These are phyloP conservation scores for Pseudogymnoascus pannorum DNA, from an alignment of 2,329 filamentous ascomycete species.

Conservation along the genomic window DNA sequence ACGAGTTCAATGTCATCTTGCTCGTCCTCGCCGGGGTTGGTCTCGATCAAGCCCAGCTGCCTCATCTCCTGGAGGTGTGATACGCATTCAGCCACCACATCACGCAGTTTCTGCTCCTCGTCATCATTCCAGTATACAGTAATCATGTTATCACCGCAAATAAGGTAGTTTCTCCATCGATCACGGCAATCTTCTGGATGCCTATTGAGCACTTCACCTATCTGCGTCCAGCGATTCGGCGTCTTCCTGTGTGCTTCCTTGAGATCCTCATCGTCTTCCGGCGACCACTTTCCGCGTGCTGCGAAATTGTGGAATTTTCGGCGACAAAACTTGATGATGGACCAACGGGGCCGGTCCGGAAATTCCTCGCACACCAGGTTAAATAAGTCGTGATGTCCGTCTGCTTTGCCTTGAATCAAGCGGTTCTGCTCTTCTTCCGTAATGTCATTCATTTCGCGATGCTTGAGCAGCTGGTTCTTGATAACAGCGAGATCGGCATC, in stretches of 20 bases:
- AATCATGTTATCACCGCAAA: slow-evolving; percentile 45
- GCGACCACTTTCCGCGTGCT: slow-evolving; percentile 51
- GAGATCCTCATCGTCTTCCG: slow-evolving; percentile 51
- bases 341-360: slow-evolving; percentile 44
- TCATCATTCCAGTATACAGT: slow-evolving; percentile 51
- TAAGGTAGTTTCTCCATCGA: slow-evolving; percentile 61
- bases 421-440: slow-evolving; percentile 41
- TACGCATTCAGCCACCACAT: slow-evolving; percentile 47
- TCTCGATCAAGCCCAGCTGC: slow-evolving; percentile 19
- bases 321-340: slow-evolving; percentile 49
- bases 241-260: slow-evolving; percentile 36
- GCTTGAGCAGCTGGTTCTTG: slow-evolving; percentile 33
- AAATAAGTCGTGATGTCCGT: slow-evolving; percentile 42
- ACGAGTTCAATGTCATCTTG: slow-evolving; percentile 33
- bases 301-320: slow-evolving; percentile 60
- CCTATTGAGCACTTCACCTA: slow-evolving; percentile 56
- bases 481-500: slow-evolving; percentile 13
- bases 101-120: slow-evolving; percentile 49
- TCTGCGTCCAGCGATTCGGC: slow-evolving; percentile 47
- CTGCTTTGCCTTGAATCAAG: slow-evolving; percentile 31
- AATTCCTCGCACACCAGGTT: slow-evolving; percentile 39
- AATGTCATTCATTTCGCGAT: slow-evolving; percentile 37
- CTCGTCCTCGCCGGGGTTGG: slow-evolving; percentile 27
- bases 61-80: slow-evolving; percentile 37
- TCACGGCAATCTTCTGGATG: slow-evolving; percentile 60